A percentile compares a stretch with the other conserved stretches of the same genome.
phyloP scores from a whole-genome alignment of 768 basidiomycete species.

The Serpula lacrymans region DNA sequence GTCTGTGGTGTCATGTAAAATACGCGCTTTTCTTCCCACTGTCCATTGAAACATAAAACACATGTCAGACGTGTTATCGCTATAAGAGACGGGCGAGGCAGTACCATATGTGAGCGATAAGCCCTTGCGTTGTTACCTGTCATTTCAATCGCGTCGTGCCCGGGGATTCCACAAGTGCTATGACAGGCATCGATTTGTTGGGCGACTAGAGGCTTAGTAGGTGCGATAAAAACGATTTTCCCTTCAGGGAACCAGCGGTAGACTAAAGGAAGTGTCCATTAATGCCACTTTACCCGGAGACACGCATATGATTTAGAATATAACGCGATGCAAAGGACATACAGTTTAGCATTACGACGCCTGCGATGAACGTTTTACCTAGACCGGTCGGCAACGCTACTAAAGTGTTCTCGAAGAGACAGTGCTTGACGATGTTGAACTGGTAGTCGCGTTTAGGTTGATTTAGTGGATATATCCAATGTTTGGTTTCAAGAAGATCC shows the following conservation, averaged over 20 bases:
- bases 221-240: constrained; percentile 92
- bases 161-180: constrained; percentile 88
- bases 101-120: constrained; percentile 57
- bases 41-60: not conserved
- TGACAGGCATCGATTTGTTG: constrained; percentile 96
- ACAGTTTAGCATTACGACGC: constrained; percentile 96
- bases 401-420: constrained; percentile 89
- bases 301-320: not conserved
- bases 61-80: constrained; percentile 3
- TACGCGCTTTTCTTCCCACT: constrained; percentile 84
- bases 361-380: constrained; percentile 98
- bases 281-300: constrained; percentile 1
- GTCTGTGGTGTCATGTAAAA: constrained; percentile 98
- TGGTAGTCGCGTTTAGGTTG: constrained; percentile 89
- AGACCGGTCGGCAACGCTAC: constrained; percentile 94
- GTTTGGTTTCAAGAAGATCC: constrained; percentile 75
- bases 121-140: constrained; percentile 67
- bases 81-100: constrained; percentile 3
- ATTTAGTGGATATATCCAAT: constrained; percentile 93
- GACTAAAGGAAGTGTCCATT: constrained; percentile 39
- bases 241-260: constrained; percentile 93
- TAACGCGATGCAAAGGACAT: constrained; percentile 21
- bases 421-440: constrained; percentile 83
- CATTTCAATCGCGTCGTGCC: constrained; percentile 78
- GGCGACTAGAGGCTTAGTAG: constrained; percentile 92